Base-by-base conservation (phyloP, 345 rosid species). In the Brassica rapa region DNA sequence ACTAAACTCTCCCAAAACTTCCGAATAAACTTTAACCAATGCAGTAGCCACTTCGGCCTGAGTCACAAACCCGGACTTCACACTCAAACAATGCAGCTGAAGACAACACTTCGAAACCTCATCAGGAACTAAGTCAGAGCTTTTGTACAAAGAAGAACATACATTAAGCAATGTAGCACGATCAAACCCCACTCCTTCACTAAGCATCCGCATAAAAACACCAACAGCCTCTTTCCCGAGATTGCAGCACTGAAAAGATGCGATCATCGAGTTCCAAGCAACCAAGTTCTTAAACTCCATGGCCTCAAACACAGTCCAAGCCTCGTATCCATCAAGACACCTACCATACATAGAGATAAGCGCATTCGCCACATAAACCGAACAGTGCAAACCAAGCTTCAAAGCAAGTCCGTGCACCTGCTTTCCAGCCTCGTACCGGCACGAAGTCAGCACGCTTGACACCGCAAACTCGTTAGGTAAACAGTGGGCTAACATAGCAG, bases 181-280 rank as follows among this genome's bases (percentile, higher is more conserved):
- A 82, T 92, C 91, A 81, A 89, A 87, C 55, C 88, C 89, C 19
- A 86, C 55, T 24, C 90, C 90, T 15, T 75, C 81, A 5, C 78
- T 29, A 14, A 80, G 84, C 97, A 90, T 94, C 76, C 72, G 76
- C 56, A 51, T 32, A 71, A 92, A 92, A 75, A 92, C 73, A 5
- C 37, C 12, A 41, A 89, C 15, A 27, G 87, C 93, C 60, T 66
- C 80, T 43, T 37, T 68, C 74, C 86, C 89, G 14, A 85, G 84
- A 56, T 82, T 87, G 23, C 84, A 76, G 10, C 74, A 33, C 66
- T 80, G 91, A 70, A 90, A 87, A 74, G 89, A 93, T 2, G 94
- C 87, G 80, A 90, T 84, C 91, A 91, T 88, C 4, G 97, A 90
- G 65, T 93, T 91, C 96, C 98, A 91, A 65, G 97, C 84, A 43